A percentile compares a stretch with the other conserved stretches of the same genome.
Evolutionary conservation across 2,329 filamentous ascomycete species (phyloP).

Genomic region (Epichloe bromicola): DNA sequence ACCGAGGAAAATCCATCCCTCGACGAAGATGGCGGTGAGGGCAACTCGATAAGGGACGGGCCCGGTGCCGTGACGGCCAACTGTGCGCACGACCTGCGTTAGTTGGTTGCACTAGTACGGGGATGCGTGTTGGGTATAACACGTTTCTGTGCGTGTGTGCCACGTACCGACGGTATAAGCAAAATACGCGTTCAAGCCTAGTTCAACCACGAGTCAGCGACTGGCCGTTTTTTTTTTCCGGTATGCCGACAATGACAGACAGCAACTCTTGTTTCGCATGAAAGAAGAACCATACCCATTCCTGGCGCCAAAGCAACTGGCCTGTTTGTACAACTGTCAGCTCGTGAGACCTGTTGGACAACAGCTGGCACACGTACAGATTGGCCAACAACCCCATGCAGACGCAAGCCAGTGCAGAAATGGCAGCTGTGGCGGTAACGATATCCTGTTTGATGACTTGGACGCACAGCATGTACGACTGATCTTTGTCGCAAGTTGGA

Average conservation of each 20-base stretch:
- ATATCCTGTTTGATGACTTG: constrained; percentile 59
- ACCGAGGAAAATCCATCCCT: constrained; percentile 73
- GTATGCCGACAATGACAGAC: neutral
- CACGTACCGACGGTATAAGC: constrained; percentile 46
- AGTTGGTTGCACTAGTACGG: neutral
- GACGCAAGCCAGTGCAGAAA: constrained; percentile 67
- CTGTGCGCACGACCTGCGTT: constrained; percentile 19
- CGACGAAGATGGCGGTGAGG: constrained; percentile 76
- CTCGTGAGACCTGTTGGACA: neutral
- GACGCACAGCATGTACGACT: constrained; percentile 51
- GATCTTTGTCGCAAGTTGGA: constrained; percentile 37
- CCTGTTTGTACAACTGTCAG: constrained; percentile 9
- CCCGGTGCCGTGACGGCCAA: constrained; percentile 63
- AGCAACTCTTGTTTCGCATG: neutral
- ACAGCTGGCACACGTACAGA: constrained; percentile 30
- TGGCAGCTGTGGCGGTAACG: constrained; percentile 75
- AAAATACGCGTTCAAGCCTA: constrained; percentile 72
- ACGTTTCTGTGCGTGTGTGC: neutral
- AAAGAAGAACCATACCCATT: constrained; percentile 25
- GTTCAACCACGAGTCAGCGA: neutral
- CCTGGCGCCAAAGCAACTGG: constrained; percentile 28
- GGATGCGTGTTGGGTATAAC: constrained; percentile 7
- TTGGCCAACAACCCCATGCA: constrained; percentile 76
- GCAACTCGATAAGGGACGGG: constrained; percentile 63
- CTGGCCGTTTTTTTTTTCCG: neutral